Evolutionary conservation across 2,329 filamentous ascomycete species (phyloP).

Genomic region (Verticillium longisporum): DNA sequence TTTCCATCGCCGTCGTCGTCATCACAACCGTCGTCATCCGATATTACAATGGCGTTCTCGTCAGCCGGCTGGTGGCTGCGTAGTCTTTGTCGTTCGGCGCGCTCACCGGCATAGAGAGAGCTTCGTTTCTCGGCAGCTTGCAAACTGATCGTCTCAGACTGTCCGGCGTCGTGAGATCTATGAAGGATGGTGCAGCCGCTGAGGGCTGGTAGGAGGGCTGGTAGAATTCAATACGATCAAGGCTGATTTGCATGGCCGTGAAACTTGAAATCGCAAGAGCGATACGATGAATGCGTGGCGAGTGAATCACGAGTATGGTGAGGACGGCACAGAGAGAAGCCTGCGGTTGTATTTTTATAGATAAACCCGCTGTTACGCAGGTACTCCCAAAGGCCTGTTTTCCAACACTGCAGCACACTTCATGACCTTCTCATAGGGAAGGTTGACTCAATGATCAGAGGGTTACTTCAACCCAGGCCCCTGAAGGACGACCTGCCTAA

Average conservation of each 20-base stretch:
- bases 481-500: no score
- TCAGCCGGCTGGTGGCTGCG: not conserved
- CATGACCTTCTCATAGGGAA: no score
- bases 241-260: not conserved
- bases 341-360: no score
- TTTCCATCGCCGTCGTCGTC: not conserved
- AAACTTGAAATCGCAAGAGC: no score
- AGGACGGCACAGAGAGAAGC: no score
- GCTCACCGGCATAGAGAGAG: not conserved
- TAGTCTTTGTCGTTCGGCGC: not conserved
- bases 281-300: no score
- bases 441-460: no score
- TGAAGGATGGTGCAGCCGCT: not conserved
- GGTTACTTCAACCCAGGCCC: no score
- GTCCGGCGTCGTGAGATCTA: not conserved
- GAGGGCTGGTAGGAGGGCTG: not conserved
- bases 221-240: not conserved
- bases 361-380: no score
- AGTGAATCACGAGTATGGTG: no score
- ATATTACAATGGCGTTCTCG: not conserved
- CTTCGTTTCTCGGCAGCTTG: not conserved
- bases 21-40: not conserved
- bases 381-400: no score
- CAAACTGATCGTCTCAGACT: not conserved
- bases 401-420: no score